Percentiles rank a stretch among this genome's conserved stretches.
Conservation (phyloP, 306 rosid genomes). For the Glycine tomentella region DNA sequence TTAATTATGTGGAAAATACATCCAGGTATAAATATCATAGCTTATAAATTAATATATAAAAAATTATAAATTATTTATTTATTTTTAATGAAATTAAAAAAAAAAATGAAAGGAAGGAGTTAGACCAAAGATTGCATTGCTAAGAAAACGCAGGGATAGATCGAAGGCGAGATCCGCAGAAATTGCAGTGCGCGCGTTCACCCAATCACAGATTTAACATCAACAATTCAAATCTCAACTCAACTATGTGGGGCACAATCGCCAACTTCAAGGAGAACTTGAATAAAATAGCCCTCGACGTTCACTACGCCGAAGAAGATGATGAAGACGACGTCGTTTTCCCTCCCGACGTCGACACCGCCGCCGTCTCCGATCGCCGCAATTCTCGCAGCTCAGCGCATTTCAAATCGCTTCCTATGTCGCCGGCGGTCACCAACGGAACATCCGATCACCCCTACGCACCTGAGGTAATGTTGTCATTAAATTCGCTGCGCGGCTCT, state of each 20-base stretch:
- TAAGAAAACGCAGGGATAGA: slow-evolving; percentile 38
- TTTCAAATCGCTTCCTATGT: slow-evolving; percentile 56
- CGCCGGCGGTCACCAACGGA: slow-evolving; percentile 68
- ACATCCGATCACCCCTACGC: slow-evolving; percentile 47
- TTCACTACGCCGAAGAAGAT: slow-evolving; percentile 70
- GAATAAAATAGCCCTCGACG: slow-evolving; percentile 87
- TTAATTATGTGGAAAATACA: too few relatives aligned
- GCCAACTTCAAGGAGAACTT: slow-evolving; percentile 88
- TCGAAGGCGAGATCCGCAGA: slow-evolving; percentile 42
- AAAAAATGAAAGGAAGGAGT: not conserved
- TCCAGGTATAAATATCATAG: too few relatives aligned
- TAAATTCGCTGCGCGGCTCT: not conserved
- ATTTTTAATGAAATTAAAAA: not conserved
- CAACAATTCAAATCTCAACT: slow-evolving; percentile 30
- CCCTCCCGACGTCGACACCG: slow-evolving; percentile 48
- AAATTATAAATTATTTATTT: not conserved
- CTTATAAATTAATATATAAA: too few relatives aligned
- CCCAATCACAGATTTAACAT: slow-evolving; percentile 31
- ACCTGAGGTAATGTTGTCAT: slow-evolving; percentile 55
- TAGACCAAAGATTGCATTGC: not conserved
- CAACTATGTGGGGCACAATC: slow-evolving; percentile 82
- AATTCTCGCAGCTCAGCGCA: slow-evolving; percentile 68
- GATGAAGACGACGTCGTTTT: slow-evolving; percentile 52
- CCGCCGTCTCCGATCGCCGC: slow-evolving; percentile 74
- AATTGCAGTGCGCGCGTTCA: slow-evolving; percentile 38